phyloP scores from a whole-genome alignment of 305 asterid species.

The Rubia balearica region DNA sequence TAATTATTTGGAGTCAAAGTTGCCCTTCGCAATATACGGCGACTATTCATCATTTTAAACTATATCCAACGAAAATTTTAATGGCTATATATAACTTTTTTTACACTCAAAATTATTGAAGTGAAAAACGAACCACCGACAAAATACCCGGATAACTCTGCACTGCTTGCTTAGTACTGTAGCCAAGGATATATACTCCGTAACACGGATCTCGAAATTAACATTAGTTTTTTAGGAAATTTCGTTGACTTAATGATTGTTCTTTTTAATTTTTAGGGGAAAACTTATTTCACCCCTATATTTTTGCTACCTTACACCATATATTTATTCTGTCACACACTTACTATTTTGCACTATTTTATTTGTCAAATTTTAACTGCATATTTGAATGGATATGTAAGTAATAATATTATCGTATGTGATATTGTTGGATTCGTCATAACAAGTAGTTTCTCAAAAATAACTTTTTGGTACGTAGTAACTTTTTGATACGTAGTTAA shows the following conservation, averaged over 20 bases:
- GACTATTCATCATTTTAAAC: background rate
- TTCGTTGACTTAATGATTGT: background rate
- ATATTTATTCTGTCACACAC: no score
- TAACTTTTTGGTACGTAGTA: no score
- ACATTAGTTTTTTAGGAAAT: background rate
- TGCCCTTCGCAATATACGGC: background rate
- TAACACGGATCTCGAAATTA: slow-evolving; percentile 5
- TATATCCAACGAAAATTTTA: background rate
- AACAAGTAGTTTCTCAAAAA: no score
- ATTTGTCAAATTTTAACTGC: no score
- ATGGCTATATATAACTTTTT: background rate
- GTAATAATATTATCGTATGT: no score
- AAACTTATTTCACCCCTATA: no score
- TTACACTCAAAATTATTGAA: background rate
- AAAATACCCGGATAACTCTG: slow-evolving; percentile 25
- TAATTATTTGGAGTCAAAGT: background rate
- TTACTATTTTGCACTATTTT: no score
- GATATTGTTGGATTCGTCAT: no score
- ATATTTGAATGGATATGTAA: no score
- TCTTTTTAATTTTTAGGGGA: no score
- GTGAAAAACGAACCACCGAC: slow-evolving; percentile 37
- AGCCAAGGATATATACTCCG: background rate
- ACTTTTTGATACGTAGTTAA: no score
- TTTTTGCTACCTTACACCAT: no score
- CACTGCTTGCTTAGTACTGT: slow-evolving; percentile 16